These are phyloP conservation scores for Rhizopogon vinicolor DNA, from an alignment of 768 basidiomycete species.

Conservation along the genomic window DNA sequence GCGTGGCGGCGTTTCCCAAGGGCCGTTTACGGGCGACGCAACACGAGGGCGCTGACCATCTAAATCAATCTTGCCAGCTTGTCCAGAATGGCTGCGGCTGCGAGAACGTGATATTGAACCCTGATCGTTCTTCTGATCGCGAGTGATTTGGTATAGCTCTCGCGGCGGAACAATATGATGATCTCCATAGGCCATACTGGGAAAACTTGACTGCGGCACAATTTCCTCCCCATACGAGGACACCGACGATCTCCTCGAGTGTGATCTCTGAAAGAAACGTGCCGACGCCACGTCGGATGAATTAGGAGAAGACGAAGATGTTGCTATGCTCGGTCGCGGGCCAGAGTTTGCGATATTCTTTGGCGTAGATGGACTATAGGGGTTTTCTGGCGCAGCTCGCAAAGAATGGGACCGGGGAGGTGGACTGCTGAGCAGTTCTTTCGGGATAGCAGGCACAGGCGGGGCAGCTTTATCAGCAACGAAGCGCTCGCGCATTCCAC, in stretches of 20 bases:
- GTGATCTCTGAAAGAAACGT: conserved; percentile 45
- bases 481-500: conserved; percentile 53
- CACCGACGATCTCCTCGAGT: conserved; percentile 48
- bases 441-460: conserved; percentile 59
- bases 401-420: background rate
- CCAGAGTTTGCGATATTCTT: conserved; percentile 9
- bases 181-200: conserved; percentile 20
- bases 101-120: conserved; percentile 7
- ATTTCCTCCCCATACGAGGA: conserved; percentile 49
- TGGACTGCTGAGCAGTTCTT: conserved; percentile 25
- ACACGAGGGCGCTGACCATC: conserved; percentile 6
- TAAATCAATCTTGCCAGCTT: conserved; percentile 7
- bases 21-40: conserved; percentile 8
- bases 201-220: conserved; percentile 29
- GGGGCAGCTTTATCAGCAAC: conserved; percentile 30
- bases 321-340: conserved; percentile 42
- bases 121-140: conserved; percentile 13
- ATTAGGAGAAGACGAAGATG: conserved; percentile 57
- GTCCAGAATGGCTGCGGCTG: conserved; percentile 16
- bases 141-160: conserved; percentile 43
- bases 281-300: conserved; percentile 54
- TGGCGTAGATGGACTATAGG: conserved; percentile 5
- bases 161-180: conserved; percentile 54
- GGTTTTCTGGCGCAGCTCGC: background rate
- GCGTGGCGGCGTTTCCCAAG: conserved; percentile 31